Evolutionary conservation across 2,329 filamentous ascomycete genomes (phyloP), one percentile per base, ranked within the genome.

Genomic region (Aspergillus sergii): DNA sequence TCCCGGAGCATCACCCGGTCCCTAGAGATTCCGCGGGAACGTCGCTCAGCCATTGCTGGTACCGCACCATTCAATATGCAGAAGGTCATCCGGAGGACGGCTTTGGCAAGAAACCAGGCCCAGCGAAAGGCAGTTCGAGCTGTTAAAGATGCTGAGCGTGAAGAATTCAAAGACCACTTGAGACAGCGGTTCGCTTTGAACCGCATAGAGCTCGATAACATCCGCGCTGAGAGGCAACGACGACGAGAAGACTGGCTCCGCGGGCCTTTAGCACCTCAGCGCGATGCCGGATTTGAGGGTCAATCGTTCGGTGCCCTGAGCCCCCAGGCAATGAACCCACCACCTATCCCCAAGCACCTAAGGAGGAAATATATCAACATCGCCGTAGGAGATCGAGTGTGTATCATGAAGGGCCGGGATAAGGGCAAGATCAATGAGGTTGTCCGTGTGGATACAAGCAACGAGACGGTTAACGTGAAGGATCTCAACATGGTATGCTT

Each of bases 371-470:
- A 84, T 76, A 82, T 91, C 65, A 90, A 88, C 68, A 81, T 94
- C 63, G 85, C 84, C 28, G 73, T 80, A 4, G 88, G 89, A 8
- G 95, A 98, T 78, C 86, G 95, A 64, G 93, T 97, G 36, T 91
- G 94, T 59, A 81, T 98, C 63, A 80, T 93, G 59, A 87, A 90
- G 64, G 94, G 94, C 10, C 85, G 85, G 41, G 91, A 95, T 72
- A 91, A 89, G 81, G 93, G 93, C 72, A 92, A 90, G 81, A 95
- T 99, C 78, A 91, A 92, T 57, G 81, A 81, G n/a, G 86, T 98
- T 51, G 77, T 76, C 64, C 76, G 81, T 1, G 81, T 96, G 53
- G 80, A 87, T 67, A 65, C 73, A 5, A 77, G 84, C 12, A 81
- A 79, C 53, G 89, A 87, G 64, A 84, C 85, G 65, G 81, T 92